A percentile compares a stretch with the other conserved stretches of the same genome.
Evolutionary conservation across 1,284 basidiomycete species (phyloP).

Genomic region (Boletus chippewaensis): DNA sequence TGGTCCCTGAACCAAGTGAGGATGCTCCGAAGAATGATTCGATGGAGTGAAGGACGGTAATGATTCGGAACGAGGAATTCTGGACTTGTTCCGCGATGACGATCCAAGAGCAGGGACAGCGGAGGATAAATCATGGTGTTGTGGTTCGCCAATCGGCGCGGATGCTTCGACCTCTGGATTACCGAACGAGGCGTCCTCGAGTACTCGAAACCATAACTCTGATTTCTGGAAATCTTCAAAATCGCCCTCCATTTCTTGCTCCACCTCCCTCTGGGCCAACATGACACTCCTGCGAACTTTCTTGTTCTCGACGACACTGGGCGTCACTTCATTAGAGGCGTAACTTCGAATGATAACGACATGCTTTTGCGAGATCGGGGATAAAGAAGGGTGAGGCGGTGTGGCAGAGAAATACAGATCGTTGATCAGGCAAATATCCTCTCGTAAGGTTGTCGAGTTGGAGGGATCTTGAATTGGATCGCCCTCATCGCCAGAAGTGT

Average conservation of each 20-base stretch:
- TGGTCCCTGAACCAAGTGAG: conserved; percentile 8
- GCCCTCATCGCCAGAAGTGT: conserved; percentile 61
- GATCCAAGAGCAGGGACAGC: conserved; percentile 8
- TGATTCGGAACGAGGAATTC: conserved; percentile 37
- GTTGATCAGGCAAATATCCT: conserved; percentile 84
- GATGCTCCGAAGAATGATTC: conserved; percentile 13
- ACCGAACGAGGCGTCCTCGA: conserved; percentile 60
- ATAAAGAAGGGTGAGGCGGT: conserved; percentile 51
- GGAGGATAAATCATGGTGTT: conserved; percentile 17
- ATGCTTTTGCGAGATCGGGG: conserved; percentile 64
- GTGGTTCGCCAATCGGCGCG: conserved; percentile 27
- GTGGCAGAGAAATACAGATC: conserved; percentile 75
- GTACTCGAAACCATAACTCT: conserved; percentile 85
- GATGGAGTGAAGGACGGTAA: conserved; percentile 30
- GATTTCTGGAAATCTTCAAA: conserved; percentile 83
- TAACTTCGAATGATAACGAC: conserved; percentile 67
- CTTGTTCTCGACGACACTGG: conserved; percentile 46
- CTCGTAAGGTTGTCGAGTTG: conserved; percentile 58
- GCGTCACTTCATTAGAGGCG: conserved; percentile 42
- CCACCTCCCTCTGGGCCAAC: conserved; percentile 78
- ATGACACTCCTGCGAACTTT: conserved; percentile 73
- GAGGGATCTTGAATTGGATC: conserved; percentile 55
- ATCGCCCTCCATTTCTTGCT: conserved; percentile 86
- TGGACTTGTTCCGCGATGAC: conserved; percentile 21
- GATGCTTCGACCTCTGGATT: conserved; percentile 21